These are phyloP conservation scores for Pugionium dolabratum DNA, from an alignment of 345 rosid genomes.

Conservation along the genomic window DNA sequence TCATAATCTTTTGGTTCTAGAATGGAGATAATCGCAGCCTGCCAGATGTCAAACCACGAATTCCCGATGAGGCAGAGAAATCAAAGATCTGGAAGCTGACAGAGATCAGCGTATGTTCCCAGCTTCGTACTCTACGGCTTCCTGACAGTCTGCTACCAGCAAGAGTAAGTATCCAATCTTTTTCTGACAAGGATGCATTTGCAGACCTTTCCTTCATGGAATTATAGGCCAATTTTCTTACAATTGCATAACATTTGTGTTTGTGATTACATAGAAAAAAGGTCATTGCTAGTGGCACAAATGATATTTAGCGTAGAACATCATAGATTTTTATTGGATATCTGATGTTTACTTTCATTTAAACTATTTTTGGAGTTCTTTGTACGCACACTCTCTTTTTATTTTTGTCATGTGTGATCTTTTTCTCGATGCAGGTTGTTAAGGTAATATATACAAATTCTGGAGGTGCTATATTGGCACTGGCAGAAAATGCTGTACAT, in stretches of 20 bases:
- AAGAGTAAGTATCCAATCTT: conserved; percentile 44
- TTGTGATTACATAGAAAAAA: background rate
- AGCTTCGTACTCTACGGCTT: conserved; percentile 60
- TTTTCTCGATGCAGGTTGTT: conserved; percentile 51
- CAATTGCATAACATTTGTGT: no score
- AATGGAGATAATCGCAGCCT: conserved; percentile 54
- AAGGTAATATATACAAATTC: conserved; percentile 67
- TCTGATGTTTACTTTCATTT: background rate
- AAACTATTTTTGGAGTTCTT: background rate
- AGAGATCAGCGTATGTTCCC: conserved; percentile 58
- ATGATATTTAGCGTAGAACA: background rate
- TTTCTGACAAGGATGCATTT: background rate
- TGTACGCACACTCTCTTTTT: conserved; percentile 3
- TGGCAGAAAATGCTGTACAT: conserved; percentile 62
- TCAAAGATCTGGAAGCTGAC: conserved; percentile 67
- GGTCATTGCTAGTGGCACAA: background rate
- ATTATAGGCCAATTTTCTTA: background rate
- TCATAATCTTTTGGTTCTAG: conserved; percentile 41
- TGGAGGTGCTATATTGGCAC: conserved; percentile 61
- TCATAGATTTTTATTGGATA: background rate
- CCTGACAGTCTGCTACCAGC: conserved; percentile 56
- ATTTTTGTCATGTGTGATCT: conserved; percentile 20
- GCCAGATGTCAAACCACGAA: conserved; percentile 61
- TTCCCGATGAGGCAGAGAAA: conserved; percentile 58
- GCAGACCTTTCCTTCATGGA: background rate